phyloP scores from a whole-genome alignment of 2,329 filamentous ascomycete genomes.

The Xylaria digitata region DNA sequence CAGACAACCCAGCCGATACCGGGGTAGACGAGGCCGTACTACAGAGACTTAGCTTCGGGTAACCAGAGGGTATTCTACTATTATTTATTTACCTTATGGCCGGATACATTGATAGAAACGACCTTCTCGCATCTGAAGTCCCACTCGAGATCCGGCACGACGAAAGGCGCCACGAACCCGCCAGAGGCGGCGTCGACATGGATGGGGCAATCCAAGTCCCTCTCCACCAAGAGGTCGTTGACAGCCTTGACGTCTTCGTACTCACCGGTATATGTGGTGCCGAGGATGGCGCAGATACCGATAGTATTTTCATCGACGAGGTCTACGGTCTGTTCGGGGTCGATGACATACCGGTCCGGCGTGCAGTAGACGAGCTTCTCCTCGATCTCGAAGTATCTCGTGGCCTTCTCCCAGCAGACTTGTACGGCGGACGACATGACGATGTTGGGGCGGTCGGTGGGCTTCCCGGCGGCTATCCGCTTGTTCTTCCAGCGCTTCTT shows the following conservation, averaged over 20 bases:
- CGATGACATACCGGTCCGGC: conserved; percentile 70
- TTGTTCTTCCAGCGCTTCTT: conserved; percentile 94
- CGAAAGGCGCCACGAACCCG: conserved; percentile 93
- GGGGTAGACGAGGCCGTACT: conserved; percentile 79
- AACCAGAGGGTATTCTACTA: background rate
- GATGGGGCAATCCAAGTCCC: conserved; percentile 82
- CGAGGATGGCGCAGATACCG: conserved; percentile 90
- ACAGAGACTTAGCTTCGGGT: conserved; percentile 26
- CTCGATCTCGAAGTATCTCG: conserved; percentile 91
- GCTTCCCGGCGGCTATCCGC: conserved; percentile 84
- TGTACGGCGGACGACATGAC: conserved; percentile 97
- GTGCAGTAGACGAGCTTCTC: conserved; percentile 81
- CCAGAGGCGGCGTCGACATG: conserved; percentile 94
- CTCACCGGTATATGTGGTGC: conserved; percentile 94
- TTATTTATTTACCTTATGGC: conserved; percentile 74
- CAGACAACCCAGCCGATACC: conserved; percentile 96
- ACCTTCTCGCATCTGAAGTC: conserved; percentile 92
- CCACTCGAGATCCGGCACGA: conserved; percentile 85
- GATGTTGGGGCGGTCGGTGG: conserved; percentile 84
- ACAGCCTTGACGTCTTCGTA: conserved; percentile 94
- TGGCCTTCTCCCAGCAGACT: conserved; percentile 96
- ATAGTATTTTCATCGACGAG: conserved; percentile 79
- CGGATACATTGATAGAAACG: conserved; percentile 92
- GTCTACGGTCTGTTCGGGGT: conserved; percentile 69
- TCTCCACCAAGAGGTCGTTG: conserved; percentile 85